Conservation (phyloP, 176 grass and related monocot species). For the Stipa capillata region DNA sequence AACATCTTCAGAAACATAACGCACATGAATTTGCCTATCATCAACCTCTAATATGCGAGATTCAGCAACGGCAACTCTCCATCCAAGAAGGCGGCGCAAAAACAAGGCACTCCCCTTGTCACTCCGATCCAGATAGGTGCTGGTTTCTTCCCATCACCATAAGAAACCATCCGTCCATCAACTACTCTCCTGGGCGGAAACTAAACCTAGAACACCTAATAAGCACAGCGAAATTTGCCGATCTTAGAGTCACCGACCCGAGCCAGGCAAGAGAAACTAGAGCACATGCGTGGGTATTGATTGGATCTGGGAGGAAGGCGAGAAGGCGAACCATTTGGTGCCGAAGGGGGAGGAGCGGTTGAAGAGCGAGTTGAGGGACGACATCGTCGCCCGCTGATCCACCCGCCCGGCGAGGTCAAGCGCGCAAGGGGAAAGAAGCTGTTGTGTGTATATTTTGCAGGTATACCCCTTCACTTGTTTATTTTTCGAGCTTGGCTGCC, state of each 20-base stretch:
- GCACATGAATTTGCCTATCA: not conserved
- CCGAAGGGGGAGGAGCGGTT: slow-evolving; percentile 53
- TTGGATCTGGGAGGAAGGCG: not conserved
- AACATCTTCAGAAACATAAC: not conserved
- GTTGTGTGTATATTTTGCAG: not conserved
- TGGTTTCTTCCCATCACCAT: not conserved
- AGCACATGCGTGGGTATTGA: not conserved
- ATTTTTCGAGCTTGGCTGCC: no score
- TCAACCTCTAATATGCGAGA: not conserved
- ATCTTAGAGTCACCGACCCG: not conserved
- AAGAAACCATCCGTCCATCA: not conserved
- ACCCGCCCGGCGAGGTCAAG: not conserved
- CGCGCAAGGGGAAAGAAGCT: not conserved
- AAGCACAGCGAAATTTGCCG: slow-evolving; percentile 2
- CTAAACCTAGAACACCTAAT: slow-evolving; percentile 13
- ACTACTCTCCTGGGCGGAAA: not conserved
- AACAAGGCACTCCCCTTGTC: not conserved
- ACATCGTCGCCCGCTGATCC: slow-evolving; percentile 26
- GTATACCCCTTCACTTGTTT: not conserved
- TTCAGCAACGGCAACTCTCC: not conserved
- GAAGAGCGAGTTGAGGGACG: slow-evolving; percentile 50
- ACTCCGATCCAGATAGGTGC: not conserved
- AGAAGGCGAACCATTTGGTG: slow-evolving; percentile 43
- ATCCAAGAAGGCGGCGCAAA: not conserved
- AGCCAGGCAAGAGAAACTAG: not conserved